These are phyloP conservation scores for Arabis alpina DNA, from an alignment of 345 rosid species.

Conservation along the genomic window DNA sequence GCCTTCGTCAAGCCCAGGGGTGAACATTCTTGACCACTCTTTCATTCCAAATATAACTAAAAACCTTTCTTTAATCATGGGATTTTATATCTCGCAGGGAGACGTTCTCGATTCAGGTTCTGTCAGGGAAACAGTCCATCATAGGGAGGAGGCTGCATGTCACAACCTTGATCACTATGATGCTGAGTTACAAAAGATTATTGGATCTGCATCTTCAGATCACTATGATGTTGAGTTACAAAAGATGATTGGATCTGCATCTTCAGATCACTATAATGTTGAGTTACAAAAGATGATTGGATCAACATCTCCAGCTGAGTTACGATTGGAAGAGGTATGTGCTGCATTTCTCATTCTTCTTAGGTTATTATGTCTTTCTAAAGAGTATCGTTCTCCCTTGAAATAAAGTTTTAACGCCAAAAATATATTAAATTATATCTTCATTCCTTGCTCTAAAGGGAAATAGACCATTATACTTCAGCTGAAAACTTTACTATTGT, in stretches of 20 bases:
- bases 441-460: constrained; percentile 7
- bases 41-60: constrained; percentile 22
- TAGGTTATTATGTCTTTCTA: constrained; percentile 17
- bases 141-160: constrained; percentile 29
- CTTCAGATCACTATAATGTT: constrained; percentile 36
- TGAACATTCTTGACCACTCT: constrained; percentile 25
- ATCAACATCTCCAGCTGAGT: constrained; percentile 46
- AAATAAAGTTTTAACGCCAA: background rate
- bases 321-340: constrained; percentile 58
- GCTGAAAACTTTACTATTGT: background rate
- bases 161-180: constrained; percentile 32
- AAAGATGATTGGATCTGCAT: constrained; percentile 45
- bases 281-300: constrained; percentile 44
- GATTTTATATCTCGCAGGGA: constrained; percentile 42
- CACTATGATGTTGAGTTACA: constrained; percentile 38
- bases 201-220: constrained; percentile 41
- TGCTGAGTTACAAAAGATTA: constrained; percentile 40
- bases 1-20: constrained; percentile 52
- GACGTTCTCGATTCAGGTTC: constrained; percentile 40
- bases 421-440: background rate
- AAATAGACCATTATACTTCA: background rate
- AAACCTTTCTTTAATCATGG: constrained; percentile 34
- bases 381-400: constrained; percentile 22
- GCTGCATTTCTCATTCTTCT: constrained; percentile 18
- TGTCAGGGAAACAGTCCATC: constrained; percentile 39